phyloP scores from a whole-genome alignment of 495 filamentous ascomycete species.

The Friedmanniomyces simplex region DNA sequence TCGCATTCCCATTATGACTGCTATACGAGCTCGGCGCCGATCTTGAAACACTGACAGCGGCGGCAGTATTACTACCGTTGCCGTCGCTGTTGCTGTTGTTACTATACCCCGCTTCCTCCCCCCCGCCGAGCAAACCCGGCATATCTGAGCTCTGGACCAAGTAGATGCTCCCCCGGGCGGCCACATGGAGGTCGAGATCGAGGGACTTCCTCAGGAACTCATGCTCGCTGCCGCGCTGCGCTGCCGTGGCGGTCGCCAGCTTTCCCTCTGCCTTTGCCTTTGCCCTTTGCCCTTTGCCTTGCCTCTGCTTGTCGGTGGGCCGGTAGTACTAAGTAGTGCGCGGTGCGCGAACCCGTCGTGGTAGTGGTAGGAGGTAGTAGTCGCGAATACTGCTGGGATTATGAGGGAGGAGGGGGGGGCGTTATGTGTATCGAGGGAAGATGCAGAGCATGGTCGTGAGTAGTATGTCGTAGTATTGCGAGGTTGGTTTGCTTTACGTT shows the following conservation, averaged over 20 bases:
- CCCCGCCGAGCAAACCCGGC: slow-evolving; percentile 1
- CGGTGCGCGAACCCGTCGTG: too few species aligned
- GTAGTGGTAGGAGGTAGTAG: too few species aligned
- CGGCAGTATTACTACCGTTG: too few species aligned
- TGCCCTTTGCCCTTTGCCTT: too few species aligned
- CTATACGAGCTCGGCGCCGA: background rate
- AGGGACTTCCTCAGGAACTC: slow-evolving; percentile 9
- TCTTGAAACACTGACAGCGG: background rate
- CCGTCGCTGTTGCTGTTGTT: background rate
- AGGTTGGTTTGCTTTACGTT: background rate
- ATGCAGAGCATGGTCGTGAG: background rate
- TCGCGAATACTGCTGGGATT: too few species aligned
- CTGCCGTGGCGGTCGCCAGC: slow-evolving; percentile 10
- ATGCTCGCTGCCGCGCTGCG: background rate
- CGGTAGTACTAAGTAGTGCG: too few species aligned
- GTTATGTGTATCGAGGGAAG: background rate
- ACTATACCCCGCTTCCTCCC: too few species aligned
- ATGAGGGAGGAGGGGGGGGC: background rate
- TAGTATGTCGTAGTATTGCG: too few species aligned
- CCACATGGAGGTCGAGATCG: slow-evolving; percentile 11
- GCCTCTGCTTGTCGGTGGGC: too few species aligned
- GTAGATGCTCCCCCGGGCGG: slow-evolving; percentile 5
- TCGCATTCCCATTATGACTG: background rate
- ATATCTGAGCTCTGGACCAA: slow-evolving; percentile 15
- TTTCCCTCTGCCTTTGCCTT: background rate